Percentiles rank a stretch among this genome's conserved stretches.
phyloP scores from a whole-genome alignment of 805 yeast genomes.

The Saturnispora sanitii region DNA sequence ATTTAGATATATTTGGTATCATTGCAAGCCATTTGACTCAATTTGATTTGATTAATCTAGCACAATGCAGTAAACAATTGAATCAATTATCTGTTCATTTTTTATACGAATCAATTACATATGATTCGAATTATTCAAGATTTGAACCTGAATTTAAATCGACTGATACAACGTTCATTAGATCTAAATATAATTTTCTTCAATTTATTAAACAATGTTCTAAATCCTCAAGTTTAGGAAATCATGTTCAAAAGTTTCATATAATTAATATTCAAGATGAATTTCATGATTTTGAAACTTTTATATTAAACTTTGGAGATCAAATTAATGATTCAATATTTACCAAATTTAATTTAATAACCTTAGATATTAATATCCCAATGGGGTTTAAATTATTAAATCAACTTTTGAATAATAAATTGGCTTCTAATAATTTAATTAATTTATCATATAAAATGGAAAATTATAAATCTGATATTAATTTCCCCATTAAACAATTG shows the following conservation, averaged over 20 bases:
- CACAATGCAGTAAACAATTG: slow-evolving; percentile 9
- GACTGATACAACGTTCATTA: slow-evolving; percentile 7
- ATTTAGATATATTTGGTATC: slow-evolving; percentile 18
- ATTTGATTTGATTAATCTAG: slow-evolving; percentile 18
- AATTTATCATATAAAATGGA: slow-evolving; percentile 6
- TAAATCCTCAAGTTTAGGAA: slow-evolving; percentile 1
- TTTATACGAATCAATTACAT: slow-evolving; percentile 17
- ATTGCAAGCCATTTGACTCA: slow-evolving; percentile 17
- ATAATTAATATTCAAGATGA: slow-evolving; percentile 20
- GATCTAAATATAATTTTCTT: slow-evolving; percentile 9
- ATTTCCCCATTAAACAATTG: not conserved
- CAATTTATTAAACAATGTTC: slow-evolving; percentile 2
- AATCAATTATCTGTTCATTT: slow-evolving; percentile 7
- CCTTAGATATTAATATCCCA: slow-evolving; percentile 11
- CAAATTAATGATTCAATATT: slow-evolving; percentile 1
- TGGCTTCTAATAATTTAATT: slow-evolving; percentile 5
- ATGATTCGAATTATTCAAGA: slow-evolving; percentile 18
- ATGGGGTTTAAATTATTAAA: slow-evolving; percentile 11
- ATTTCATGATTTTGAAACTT: slow-evolving; percentile 21
- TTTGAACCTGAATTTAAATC: slow-evolving; percentile 20
- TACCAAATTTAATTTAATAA: not conserved
- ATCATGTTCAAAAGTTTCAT: slow-evolving; percentile 6
- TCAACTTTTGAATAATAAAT: slow-evolving; percentile 6
- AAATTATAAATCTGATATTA: not conserved
- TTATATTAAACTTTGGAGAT: not conserved